A percentile compares a stretch with the other conserved stretches of the same genome.
Conservation (phyloP, 768 basidiomycete species). For the Auricularia heimuer region DNA sequence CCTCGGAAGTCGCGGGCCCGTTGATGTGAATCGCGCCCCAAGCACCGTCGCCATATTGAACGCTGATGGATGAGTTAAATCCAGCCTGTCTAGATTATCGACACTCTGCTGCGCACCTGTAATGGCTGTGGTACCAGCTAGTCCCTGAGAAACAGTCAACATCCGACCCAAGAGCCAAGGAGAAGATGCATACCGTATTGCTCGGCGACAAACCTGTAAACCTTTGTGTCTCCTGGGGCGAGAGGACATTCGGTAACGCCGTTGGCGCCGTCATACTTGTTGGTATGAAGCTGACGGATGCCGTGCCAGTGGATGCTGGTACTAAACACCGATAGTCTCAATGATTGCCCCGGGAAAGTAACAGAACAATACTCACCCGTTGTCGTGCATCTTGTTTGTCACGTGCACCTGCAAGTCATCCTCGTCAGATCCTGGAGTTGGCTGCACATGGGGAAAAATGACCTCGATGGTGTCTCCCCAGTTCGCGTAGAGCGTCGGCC, state of each 20-base stretch:
- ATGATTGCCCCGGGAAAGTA: neutral
- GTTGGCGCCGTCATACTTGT: neutral
- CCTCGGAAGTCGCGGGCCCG: neutral
- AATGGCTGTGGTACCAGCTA: neutral
- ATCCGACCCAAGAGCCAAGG: neutral
- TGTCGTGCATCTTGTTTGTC: neutral
- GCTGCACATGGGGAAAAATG: neutral
- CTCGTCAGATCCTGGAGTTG: neutral
- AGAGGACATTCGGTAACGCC: neutral
- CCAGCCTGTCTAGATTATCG: neutral
- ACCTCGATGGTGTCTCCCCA: neutral
- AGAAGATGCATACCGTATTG: neutral
- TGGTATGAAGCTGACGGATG: neutral
- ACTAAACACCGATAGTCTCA: neutral
- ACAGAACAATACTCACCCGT: neutral
- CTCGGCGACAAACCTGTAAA: neutral
- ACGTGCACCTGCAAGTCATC: neutral
- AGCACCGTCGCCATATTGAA: neutral
- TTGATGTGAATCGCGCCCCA: neutral
- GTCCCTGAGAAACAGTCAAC: neutral
- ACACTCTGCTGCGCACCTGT: neutral
- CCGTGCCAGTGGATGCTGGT: slow-evolving; percentile 1
- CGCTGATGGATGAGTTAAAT: neutral
- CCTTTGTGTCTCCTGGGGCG: neutral
- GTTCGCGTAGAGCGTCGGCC: neutral